Evolutionary conservation across 2,329 filamentous ascomycete genomes (phyloP), one percentile per base, ranked within the genome.

Genomic region (Malbranchea cinnamomea): DNA sequence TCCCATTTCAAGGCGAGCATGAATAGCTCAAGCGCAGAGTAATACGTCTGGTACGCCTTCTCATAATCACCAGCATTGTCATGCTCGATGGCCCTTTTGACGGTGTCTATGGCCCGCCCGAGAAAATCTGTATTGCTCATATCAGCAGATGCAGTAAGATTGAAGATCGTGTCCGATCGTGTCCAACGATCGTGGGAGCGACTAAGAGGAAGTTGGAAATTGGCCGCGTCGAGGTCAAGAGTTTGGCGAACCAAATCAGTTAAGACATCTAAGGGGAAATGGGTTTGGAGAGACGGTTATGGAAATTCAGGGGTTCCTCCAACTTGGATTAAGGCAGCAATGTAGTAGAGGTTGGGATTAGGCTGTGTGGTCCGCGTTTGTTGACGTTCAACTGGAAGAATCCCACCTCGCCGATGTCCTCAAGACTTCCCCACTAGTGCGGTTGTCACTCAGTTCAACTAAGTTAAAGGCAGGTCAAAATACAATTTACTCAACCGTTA

Each of bases 1-100:
- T 98, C 89, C 87, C 87, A 98, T 67, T 98, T 98, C 37, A 98
- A 69, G 19, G 89, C 89, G 37, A 95, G 79, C 80, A 98, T 93
- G 67, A 95, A 98, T 35, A 95, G 74, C 60, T 98, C 87, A 45
- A 98, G 79, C 30, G 87, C 78, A 44, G 83, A 77, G 65, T 93
- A 94, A 71, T 98, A 98, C 39, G 79, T 69, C 52, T 93, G 81
- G 56, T 95, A 95, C 33, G 89, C 89, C 57, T 91, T 87, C 48
- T 94, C 84, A 60, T 98, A 98, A 53, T 95, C 83, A 53, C 83
- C 85, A 26, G 81, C 79, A 43, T 87, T 92, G 63, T 98, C 89
- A 46, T 80, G 76, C 54, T 93, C 85, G 63, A 98, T 95, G 44
- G 89, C 89, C 59, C 92, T 91, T 60, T 93, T 92, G 49, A 98